Conservation (phyloP, 2,329 filamentous ascomycete species). For the Penicillium sp. region DNA sequence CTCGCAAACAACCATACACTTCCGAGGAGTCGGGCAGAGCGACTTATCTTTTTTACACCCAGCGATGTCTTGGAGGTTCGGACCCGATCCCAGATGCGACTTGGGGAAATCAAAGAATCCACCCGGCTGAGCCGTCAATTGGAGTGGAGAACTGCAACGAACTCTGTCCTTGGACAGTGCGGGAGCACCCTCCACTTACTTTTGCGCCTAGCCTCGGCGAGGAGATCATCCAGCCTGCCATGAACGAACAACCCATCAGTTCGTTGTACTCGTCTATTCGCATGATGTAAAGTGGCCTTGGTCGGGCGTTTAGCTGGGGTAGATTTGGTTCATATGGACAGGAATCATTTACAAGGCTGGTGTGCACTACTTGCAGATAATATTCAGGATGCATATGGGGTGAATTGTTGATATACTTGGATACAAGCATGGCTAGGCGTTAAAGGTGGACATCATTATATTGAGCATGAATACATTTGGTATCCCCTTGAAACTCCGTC, state of each 20-base stretch:
- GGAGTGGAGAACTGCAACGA: conserved; percentile 38
- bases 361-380: neutral
- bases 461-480: neutral
- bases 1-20: conserved; percentile 33
- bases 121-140: conserved; percentile 36
- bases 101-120: conserved; percentile 39
- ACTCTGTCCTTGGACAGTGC: conserved; percentile 40
- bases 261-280: conserved; percentile 38
- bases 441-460: neutral
- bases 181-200: conserved; percentile 35
- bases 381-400: neutral
- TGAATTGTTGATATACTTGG: neutral
- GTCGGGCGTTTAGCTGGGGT: neutral
- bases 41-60: conserved; percentile 38
- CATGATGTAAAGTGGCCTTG: conserved; percentile 25
- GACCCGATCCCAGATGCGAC: conserved; percentile 27
- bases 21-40: conserved; percentile 24
- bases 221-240: conserved; percentile 33
- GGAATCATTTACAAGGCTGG: neutral
- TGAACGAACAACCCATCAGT: conserved; percentile 32
- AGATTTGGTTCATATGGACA: neutral
- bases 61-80: conserved; percentile 33
- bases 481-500: neutral
- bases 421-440: neutral
- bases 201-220: conserved; percentile 34